Base-by-base conservation (phyloP, 2,329 filamentous ascomycete genomes). In the Graphilbum sp. region DNA sequence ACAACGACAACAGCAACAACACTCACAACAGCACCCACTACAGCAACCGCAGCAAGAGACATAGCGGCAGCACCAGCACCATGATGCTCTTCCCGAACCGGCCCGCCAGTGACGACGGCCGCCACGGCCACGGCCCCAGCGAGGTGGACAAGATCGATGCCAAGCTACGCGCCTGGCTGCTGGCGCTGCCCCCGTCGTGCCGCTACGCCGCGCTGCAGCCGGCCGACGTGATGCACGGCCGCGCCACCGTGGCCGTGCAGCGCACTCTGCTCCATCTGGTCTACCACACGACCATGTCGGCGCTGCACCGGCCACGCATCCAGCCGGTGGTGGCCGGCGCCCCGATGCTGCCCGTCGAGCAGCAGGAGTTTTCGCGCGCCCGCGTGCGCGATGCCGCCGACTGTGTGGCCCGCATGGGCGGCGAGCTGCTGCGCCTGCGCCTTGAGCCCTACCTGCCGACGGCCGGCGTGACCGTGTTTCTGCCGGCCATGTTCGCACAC, bases 41-140 rank as follows among this genome's bases (percentile, higher is more conserved):
- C 36, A 24, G 37, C 33, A 20, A 13, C 17, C 34, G 39, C 13
- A 38, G 39, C 37, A 36, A 35, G 17, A 32, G 19, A 12, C 17
- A 15, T 27, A 17, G 33, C 21, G 18, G 7, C 20, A 17, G 32
- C 27, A 35, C 32, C 36, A 79, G 66, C 54, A 80, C 75, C 16
- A 88, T 92, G 74, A 90, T 93, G 79, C 64, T 95, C 20, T 78
- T 92, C 33, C 86, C 87, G 5, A 93, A 92, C 58, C 92, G 88
- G 57, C 70, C 80, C 27, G 71, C 85, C 7, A 39, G 34, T 35
- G 76, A 83, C n/a, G 85, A 87, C 49, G 44, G 40, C 12, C n/a
- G n/a, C n/a, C 40, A 35, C 10, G 42, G 42, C 34, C 44, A 44
- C 32, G 45, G 45, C 3, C 74, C 79, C 3, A 79, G 81, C 46